Evolutionary conservation across 2,329 filamentous ascomycete genomes (phyloP), one percentile per base, ranked within the genome.

Genomic region (Fusarium duplospermum): DNA sequence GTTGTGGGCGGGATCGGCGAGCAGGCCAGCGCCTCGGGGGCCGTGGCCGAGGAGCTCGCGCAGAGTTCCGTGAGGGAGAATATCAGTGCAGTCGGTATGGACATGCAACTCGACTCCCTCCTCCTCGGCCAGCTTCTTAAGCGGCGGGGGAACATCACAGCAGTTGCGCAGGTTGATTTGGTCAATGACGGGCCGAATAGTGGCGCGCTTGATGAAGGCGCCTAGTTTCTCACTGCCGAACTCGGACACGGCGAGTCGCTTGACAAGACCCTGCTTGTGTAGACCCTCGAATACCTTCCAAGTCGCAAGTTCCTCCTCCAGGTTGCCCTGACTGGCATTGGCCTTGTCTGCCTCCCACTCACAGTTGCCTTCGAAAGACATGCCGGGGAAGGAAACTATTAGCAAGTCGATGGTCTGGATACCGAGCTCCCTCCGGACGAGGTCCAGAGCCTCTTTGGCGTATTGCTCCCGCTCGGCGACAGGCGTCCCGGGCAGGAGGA

Each of bases 121-220:
- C 73, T 92, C 87, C 82, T 94, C 95, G n/a, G 96, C 96, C 77
- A 97, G 92, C 78, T 93, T 85, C 68, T 95, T 91, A 72, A 99
- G 88, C 14, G 94, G 93, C 78, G 95, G 95, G 10, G 96, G 96
- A 50, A 98, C 96, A 56, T 95, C 96, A 84, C 96, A 99, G 86
- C 96, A 98, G 83, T 98, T 94, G 77, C 94, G 92, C 60, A 98
- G 90, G 81, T 98, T 98, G 87, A 99, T 97, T 87, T 99, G 96
- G 83, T 98, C 92, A 45, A 98, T 96, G 22, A 90, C 89, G 1
- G 96, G 96, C 75, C 89, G 90, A 69, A 97, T 87, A 45, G 86
- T 87, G 24, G 94, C 93, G 70, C 90, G 87, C 47, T 90, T 87
- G 29, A 98, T 86, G 78, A 99, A 95, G 16, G 90, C 90, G n/a